Evolutionary conservation across 192 early-diverging fungal genomes (phyloP).

Genomic region (Pilaira anomala): DNA sequence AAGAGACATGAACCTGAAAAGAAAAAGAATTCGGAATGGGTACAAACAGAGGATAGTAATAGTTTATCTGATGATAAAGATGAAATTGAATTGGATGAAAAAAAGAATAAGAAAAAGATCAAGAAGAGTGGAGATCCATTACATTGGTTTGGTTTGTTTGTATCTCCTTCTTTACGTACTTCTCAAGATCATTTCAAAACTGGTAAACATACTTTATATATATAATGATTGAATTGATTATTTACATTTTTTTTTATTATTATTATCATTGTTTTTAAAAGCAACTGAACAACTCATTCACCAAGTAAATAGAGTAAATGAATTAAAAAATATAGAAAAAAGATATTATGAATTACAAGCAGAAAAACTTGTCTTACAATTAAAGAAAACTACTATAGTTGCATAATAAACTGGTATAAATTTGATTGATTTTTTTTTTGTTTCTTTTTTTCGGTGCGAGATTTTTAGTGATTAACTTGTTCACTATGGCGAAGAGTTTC

Average conservation of each 20-base stretch:
- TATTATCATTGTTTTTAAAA: not conserved
- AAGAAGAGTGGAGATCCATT: conserved; percentile 33
- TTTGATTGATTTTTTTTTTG: not conserved
- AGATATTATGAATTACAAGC: conserved; percentile 17
- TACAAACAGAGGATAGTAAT: too few species aligned
- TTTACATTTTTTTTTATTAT: not conserved
- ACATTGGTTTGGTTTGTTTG: conserved; percentile 48
- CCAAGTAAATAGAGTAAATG: conserved; percentile 20
- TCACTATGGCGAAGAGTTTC: conserved; percentile 11
- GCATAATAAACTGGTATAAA: not conserved
- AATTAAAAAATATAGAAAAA: conserved; percentile 17
- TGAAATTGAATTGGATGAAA: conserved; percentile 15
- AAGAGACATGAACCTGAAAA: conserved; percentile 1
- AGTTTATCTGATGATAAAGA: not conserved
- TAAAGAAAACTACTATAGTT: conserved; percentile 7
- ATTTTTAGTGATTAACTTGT: not conserved
- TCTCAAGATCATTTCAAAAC: conserved; percentile 38
- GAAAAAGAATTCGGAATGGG: not conserved
- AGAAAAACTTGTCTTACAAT: conserved; percentile 6
- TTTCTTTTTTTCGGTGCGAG: too few species aligned
- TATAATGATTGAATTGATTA: not conserved
- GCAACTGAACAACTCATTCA: conserved; percentile 9
- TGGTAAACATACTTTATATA: conserved; percentile 18
- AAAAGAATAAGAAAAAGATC: conserved; percentile 13
- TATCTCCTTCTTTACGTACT: conserved; percentile 37